Percentiles rank a stretch among this genome's conserved stretches.
These are phyloP conservation scores for Aspergillus intermedius DNA, from an alignment of 2,329 filamentous ascomycete genomes.

Conservation along the genomic window DNA sequence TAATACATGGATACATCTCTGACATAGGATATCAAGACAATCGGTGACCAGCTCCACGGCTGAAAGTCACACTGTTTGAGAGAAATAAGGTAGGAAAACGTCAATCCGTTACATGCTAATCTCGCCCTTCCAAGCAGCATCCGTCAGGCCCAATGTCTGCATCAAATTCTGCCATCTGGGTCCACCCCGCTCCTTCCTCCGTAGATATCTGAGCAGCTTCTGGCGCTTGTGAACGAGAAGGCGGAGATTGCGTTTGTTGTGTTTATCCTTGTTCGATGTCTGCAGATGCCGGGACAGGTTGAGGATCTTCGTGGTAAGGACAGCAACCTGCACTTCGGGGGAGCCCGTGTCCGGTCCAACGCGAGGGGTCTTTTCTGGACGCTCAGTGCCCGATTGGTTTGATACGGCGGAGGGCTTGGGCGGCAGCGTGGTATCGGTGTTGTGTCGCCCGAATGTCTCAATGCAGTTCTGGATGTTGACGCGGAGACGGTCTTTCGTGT, in stretches of 20 bases:
- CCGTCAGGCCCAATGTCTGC: conserved; percentile 74
- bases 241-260: conserved; percentile 86
- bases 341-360: conserved; percentile 91
- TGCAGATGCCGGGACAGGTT: conserved; percentile 67
- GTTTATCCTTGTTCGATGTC: conserved; percentile 74
- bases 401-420: conserved; percentile 48
- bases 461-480: conserved; percentile 81
- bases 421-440: conserved; percentile 66
- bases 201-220: conserved; percentile 79
- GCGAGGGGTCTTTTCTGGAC: conserved; percentile 51
- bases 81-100: conserved; percentile 1
- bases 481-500: conserved; percentile 68
- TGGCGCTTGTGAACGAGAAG: conserved; percentile 82
- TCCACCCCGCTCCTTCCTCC: conserved; percentile 83
- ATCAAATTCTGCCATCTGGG: conserved; percentile 84
- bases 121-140: conserved; percentile 84
- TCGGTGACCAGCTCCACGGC: not conserved
- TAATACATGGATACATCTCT: not conserved
- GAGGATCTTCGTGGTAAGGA: conserved; percentile 89
- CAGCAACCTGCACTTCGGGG: conserved; percentile 94
- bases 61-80: not conserved
- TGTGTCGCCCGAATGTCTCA: conserved; percentile 81
- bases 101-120: conserved; percentile 58
- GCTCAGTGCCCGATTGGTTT: conserved; percentile 33
- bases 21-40: not conserved